Conservation (phyloP, 495 filamentous ascomycete genomes). For the Xylaria telfairii region DNA sequence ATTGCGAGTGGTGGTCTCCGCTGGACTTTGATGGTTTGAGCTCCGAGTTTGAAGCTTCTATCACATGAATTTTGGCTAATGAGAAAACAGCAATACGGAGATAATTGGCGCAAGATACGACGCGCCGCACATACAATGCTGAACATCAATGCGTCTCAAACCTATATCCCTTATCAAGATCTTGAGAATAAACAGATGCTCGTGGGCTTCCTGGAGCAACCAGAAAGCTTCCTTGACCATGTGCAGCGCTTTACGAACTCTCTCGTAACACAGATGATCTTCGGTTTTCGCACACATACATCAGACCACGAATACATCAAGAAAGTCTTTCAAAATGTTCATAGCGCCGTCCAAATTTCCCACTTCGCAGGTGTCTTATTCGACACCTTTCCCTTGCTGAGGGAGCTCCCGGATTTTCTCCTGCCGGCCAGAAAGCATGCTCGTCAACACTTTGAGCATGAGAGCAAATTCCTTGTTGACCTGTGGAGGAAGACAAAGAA, state of each 20-base stretch:
- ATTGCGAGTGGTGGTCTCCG: not conserved
- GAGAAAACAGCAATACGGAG: not conserved
- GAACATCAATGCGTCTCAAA: not conserved
- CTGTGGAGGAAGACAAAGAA: not conserved
- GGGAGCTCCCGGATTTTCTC: not conserved
- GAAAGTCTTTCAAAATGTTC: not conserved
- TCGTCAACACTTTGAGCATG: not conserved
- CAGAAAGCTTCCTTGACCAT: not conserved
- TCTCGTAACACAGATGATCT: not conserved
- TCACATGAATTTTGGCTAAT: not conserved
- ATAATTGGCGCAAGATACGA: not conserved
- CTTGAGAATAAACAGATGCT: conserved; percentile 1
- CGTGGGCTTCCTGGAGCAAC: not conserved
- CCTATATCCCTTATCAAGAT: not conserved
- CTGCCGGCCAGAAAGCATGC: not conserved
- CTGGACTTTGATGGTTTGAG: not conserved
- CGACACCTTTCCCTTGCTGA: not conserved
- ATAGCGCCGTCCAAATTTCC: not conserved
- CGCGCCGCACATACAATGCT: not conserved
- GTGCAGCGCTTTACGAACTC: not conserved
- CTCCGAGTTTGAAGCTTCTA: not conserved
- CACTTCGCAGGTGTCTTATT: not conserved
- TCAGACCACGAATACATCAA: not conserved
- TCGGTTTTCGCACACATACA: not conserved
- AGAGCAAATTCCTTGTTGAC: not conserved